Percentiles rank a stretch among this genome's conserved stretches.
Conservation (phyloP, 2,329 filamentous ascomycete species). For the Aspergillus cejpii region DNA sequence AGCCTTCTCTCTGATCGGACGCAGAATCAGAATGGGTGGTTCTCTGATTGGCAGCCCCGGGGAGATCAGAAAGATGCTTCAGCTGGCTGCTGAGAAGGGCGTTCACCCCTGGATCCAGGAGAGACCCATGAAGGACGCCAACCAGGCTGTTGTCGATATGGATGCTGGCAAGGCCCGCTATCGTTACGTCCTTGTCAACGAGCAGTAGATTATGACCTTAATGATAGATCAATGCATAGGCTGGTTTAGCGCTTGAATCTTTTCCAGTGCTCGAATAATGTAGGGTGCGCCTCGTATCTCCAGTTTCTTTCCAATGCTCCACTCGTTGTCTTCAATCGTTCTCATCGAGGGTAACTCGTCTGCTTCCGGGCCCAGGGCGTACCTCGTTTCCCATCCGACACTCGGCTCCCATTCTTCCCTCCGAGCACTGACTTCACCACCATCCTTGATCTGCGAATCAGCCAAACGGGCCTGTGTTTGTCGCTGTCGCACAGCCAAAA, state of each 20-base stretch:
- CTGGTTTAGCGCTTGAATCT: constrained; percentile 6
- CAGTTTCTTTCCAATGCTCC: constrained; percentile 18
- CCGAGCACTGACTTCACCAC: constrained; percentile 24
- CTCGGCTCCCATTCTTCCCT: constrained; percentile 23
- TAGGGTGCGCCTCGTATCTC: constrained; percentile 14
- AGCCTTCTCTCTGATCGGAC: constrained; percentile 51
- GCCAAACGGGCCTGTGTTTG: constrained; percentile 14
- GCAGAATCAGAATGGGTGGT: constrained; percentile 45
- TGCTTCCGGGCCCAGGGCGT: constrained; percentile 2
- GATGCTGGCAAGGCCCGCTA: constrained; percentile 39
- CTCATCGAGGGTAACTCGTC: constrained; percentile 19
- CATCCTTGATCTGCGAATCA: constrained; percentile 14
- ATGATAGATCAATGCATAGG: constrained; percentile 8
- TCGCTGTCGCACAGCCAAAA: constrained; percentile 24
- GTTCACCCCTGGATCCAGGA: constrained; percentile 39
- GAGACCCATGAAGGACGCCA: constrained; percentile 38
- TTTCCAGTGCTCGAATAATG: constrained; percentile 26
- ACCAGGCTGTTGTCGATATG: constrained; percentile 41
- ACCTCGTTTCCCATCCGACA: constrained; percentile 5
- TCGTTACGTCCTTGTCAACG: constrained; percentile 41
- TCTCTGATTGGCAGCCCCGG: constrained; percentile 36
- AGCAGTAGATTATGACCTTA: constrained; percentile 15
- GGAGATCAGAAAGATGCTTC: constrained; percentile 41
- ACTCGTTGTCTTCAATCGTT: constrained; percentile 13
- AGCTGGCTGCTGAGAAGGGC: constrained; percentile 36